phyloP scores from a whole-genome alignment of 2,329 filamentous ascomycete species.

The Aspergillus puulaauensis region DNA sequence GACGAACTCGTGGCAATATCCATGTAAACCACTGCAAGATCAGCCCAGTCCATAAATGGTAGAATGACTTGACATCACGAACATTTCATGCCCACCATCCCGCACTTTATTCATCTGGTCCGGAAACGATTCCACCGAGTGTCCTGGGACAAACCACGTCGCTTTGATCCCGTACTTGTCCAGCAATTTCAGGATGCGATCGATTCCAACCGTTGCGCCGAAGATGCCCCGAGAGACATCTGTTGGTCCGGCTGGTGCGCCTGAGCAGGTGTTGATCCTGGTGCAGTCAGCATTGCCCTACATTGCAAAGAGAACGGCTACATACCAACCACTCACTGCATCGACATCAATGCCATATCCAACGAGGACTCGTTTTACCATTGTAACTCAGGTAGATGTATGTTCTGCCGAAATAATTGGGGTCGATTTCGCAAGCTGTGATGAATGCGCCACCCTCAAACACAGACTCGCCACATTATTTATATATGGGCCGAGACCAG shows the following conservation, averaged over 20 bases:
- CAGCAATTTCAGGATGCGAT: constrained; percentile 68
- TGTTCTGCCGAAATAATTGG: no score
- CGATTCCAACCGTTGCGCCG: constrained; percentile 66
- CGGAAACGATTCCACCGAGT: constrained; percentile 65
- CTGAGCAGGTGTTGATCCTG: constrained; percentile 12
- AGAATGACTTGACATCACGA: background rate
- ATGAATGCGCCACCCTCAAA: no score
- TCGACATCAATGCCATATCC: constrained; percentile 35
- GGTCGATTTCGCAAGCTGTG: no score
- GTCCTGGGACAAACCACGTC: constrained; percentile 65
- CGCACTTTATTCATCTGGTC: constrained; percentile 62
- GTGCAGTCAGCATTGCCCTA: no score
- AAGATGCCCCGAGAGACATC: constrained; percentile 48
- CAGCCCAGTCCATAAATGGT: background rate
- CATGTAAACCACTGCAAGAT: constrained; percentile 57
- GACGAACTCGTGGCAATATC: constrained; percentile 74
- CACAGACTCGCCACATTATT: no score
- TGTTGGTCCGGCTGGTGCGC: background rate
- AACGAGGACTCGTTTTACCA: constrained; percentile 26
- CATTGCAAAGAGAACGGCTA: no score
- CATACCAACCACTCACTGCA: constrained; percentile 31
- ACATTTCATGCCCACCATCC: constrained; percentile 63
- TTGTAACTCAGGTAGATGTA: background rate
- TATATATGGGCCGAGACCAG: no score
- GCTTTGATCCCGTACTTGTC: constrained; percentile 70